Conservation (phyloP, 139 green algal species). For the Zygnema cylindricum region DNA sequence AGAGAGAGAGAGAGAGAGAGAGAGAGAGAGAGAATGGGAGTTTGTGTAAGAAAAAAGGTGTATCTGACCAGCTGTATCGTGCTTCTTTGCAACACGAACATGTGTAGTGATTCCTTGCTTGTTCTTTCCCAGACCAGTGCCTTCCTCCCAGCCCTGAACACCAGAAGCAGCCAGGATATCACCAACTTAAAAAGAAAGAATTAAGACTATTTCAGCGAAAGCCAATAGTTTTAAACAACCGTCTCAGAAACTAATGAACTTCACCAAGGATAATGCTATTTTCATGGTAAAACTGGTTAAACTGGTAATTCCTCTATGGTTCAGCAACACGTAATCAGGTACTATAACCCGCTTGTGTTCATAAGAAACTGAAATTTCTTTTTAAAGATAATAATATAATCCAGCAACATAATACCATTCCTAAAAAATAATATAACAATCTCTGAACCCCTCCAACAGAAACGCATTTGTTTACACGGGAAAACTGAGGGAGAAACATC, state of each 20-base stretch:
- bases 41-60: neutral
- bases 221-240: neutral
- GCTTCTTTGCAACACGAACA: conserved; percentile 47
- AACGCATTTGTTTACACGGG: too few relatives aligned
- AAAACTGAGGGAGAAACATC: too few relatives aligned
- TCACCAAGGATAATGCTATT: too few relatives aligned
- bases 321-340: neutral
- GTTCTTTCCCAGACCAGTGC: conserved; percentile 49
- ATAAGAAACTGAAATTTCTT: too few relatives aligned
- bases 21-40: neutral
- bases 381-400: too few relatives aligned
- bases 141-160: conserved; percentile 52
- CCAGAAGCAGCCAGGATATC: neutral
- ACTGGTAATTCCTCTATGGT: neutral
- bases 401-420: too few relatives aligned
- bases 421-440: too few relatives aligned
- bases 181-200: neutral
- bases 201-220: neutral
- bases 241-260: neutral
- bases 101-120: conserved; percentile 47
- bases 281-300: neutral
- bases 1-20: neutral
- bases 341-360: too few relatives aligned
- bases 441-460: too few relatives aligned
- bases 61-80: conserved; percentile 38